A percentile compares a stretch with the other conserved stretches of the same genome.
These are phyloP conservation scores for Scleroderma citrinum DNA, from an alignment of 768 basidiomycete species.

Conservation along the genomic window DNA sequence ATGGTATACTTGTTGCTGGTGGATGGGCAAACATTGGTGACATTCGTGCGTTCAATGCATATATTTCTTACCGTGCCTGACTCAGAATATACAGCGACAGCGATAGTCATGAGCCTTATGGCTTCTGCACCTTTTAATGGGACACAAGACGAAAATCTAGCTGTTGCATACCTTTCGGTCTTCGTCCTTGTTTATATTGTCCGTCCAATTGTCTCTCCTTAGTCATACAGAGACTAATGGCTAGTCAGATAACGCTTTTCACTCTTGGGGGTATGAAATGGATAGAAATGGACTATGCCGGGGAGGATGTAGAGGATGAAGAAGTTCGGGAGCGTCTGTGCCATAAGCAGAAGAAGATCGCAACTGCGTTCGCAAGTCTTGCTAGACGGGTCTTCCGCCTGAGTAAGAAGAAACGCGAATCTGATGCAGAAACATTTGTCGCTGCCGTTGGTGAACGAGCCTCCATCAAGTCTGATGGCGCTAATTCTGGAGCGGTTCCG, in stretches of 20 bases:
- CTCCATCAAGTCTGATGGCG: not conserved
- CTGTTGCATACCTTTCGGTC: conserved; percentile 60
- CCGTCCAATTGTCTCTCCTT: conserved; percentile 9
- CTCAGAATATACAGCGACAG: conserved; percentile 42
- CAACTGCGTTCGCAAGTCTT: conserved; percentile 8
- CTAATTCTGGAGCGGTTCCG: not conserved
- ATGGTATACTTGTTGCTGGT: conserved; percentile 64
- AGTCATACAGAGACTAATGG: not conserved
- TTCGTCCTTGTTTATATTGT: conserved; percentile 59
- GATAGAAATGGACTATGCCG: conserved; percentile 57
- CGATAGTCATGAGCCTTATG: conserved; percentile 60
- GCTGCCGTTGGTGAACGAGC: not conserved
- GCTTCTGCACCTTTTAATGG: conserved; percentile 58
- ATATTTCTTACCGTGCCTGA: not conserved
- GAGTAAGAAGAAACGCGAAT: not conserved
- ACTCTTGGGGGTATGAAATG: conserved; percentile 52
- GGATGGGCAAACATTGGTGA: conserved; percentile 68
- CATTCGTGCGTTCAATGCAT: conserved; percentile 45
- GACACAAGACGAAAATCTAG: conserved; percentile 48
- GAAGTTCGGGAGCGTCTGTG: conserved; percentile 45
- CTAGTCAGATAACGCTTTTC: conserved; percentile 53
- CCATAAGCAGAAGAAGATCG: conserved; percentile 27
- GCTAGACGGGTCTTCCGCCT: not conserved
- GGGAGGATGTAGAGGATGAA: conserved; percentile 55
- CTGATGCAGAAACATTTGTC: not conserved